Base-by-base conservation (phyloP, 768 basidiomycete species). In the Amanita pseudoporphyria region DNA sequence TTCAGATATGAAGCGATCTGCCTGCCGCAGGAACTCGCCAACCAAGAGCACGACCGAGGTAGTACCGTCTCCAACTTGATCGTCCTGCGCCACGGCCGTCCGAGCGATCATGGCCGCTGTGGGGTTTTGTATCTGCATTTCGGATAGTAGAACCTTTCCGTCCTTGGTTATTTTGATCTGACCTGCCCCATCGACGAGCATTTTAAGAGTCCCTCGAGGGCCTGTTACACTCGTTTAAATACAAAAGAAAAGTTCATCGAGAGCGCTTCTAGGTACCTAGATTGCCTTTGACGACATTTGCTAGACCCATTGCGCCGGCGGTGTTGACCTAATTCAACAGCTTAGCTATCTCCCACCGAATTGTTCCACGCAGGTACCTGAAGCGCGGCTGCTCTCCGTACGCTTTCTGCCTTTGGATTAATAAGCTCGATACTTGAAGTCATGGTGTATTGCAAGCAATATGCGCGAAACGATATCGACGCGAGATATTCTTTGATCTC, bases 151-250 rank as follows among this genome's bases (percentile, higher is more conserved):
- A 36, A 97, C 95, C 71, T 99, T 99, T 55, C 96, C 96, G 62
- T 98, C 96, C 74, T 98, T 99, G 56, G 96, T 98, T 89, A 99
- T 94, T 78, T 98, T 99, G 67, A 99, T 94, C 70, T 93, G 89
- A 9, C 96, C 96, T 12, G 94, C 76, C 50, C 96, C 96, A 67
- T 98, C 96, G 37, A 99, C 96, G 46, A 99, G 82, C 95, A 99
- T 98, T 75, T 99, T 99, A 57, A 97, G 78, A 0, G 96, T 98
- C 52, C 96, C 96, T 67, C 95, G 74, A 16, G 96, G 96, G 40
- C 95, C 94, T 95, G 30, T 22, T 21, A 33, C 35, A 31, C 18
- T 12, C 21, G 9, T 37, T 31, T 43, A 18, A 42, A 38, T 31
- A 19, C 9, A 12, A 33, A 26, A 22, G 43, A 21, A 9, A 19